A percentile compares a stretch with the other conserved stretches of the same genome.
These are phyloP conservation scores for Pistacia atlantica DNA, from an alignment of 345 rosid species.

Conservation along the genomic window DNA sequence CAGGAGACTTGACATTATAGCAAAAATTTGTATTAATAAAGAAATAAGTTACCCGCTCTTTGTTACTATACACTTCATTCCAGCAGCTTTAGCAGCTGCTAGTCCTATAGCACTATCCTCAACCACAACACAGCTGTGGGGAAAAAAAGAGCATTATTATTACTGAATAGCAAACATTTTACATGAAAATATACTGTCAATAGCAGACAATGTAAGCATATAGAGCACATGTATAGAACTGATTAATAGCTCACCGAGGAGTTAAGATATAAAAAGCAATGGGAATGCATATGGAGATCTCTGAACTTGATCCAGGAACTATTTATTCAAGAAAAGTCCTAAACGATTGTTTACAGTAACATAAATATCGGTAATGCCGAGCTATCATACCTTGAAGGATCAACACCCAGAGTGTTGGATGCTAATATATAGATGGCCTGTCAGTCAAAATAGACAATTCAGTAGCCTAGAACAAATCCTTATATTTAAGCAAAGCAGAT, in stretches of 20 bases:
- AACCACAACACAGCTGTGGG: constrained; percentile 83
- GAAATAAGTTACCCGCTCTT: constrained; percentile 70
- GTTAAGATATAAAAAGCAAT: not conserved
- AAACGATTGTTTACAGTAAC: not conserved
- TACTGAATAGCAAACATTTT: not conserved
- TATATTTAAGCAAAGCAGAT: not conserved
- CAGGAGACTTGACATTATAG: not conserved
- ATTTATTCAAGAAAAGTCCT: not conserved
- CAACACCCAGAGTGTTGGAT: constrained; percentile 84
- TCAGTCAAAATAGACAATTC: constrained; percentile 15
- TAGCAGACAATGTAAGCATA: not conserved
- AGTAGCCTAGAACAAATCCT: constrained; percentile 8
- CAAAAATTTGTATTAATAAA: not conserved
- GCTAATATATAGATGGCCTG: constrained; percentile 92
- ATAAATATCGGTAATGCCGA: not conserved
- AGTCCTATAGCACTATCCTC: constrained; percentile 95
- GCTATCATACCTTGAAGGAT: constrained; percentile 66
- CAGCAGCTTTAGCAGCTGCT: constrained; percentile 96
- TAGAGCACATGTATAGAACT: not conserved
- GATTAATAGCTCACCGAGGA: not conserved
- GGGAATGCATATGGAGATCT: not conserved
- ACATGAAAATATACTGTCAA: not conserved
- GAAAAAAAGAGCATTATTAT: constrained; percentile 9
- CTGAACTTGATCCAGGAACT: not conserved
- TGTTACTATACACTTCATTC: constrained; percentile 92